phyloP scores from a whole-genome alignment of 1,284 basidiomycete genomes.

The Coniferiporia weirii region DNA sequence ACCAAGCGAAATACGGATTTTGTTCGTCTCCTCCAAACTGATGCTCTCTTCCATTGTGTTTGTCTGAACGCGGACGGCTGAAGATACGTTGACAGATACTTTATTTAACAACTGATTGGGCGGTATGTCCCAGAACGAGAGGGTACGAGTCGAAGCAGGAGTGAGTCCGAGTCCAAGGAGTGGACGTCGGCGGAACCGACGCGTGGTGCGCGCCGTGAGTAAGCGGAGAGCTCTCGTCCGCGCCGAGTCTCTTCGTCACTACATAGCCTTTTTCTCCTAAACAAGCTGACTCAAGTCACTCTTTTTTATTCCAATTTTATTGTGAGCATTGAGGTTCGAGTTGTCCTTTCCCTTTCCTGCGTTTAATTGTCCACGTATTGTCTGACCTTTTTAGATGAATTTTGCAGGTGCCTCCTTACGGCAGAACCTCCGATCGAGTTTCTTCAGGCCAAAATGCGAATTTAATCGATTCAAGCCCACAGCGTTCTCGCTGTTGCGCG shows the following conservation, averaged over 20 bases:
- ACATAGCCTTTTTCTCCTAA: too few species aligned
- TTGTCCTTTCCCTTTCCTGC: not conserved
- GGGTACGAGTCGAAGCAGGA: too few species aligned
- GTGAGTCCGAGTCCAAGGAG: too few species aligned
- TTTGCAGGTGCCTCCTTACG: constrained; percentile 6
- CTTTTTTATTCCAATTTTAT: not conserved
- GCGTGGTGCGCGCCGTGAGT: too few species aligned
- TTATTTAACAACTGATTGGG: not conserved
- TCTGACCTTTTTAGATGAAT: constrained; percentile 12
- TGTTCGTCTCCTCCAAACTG: constrained; percentile 96
- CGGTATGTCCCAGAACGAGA: too few species aligned
- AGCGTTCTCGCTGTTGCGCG: not conserved
- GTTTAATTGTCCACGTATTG: not conserved
- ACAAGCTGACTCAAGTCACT: too few species aligned
- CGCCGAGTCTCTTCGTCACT: too few species aligned
- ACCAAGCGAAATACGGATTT: constrained; percentile 90
- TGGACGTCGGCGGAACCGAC: too few species aligned
- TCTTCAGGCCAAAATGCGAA: constrained; percentile 2
- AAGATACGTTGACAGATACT: not conserved
- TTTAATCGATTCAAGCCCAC: not conserved
- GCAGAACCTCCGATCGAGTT: constrained; percentile 6
- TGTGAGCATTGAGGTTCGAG: not conserved
- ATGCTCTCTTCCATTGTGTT: constrained; percentile 74
- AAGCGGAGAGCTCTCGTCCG: too few species aligned
- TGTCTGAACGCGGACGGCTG: not conserved